phyloP scores from a whole-genome alignment of 345 rosid species.

The Litchi chinensis region DNA sequence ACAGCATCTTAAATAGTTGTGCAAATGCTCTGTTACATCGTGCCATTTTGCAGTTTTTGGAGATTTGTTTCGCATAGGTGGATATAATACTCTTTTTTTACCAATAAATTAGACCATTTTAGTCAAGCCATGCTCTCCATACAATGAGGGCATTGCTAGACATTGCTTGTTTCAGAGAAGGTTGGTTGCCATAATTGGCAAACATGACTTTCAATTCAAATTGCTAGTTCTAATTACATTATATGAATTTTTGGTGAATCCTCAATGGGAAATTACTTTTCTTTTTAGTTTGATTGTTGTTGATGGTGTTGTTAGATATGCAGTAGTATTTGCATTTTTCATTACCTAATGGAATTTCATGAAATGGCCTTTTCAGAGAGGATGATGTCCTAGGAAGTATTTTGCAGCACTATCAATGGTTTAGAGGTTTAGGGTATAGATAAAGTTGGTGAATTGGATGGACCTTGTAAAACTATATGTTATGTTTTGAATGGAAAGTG shows the following conservation, averaged over 20 bases:
- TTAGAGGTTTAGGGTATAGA: too few relatives aligned
- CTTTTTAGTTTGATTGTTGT: neutral
- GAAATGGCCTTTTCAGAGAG: too few relatives aligned
- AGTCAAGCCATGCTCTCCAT: conserved; percentile 26
- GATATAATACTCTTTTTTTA: conserved; percentile 27
- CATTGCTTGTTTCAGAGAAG: conserved; percentile 14
- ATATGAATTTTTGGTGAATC: conserved; percentile 18
- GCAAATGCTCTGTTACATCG: neutral
- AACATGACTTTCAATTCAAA: conserved; percentile 11
- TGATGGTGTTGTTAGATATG: neutral
- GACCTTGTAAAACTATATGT: too few relatives aligned
- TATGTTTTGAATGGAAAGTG: too few relatives aligned
- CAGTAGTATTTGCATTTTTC: neutral
- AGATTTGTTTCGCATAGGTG: conserved; percentile 20
- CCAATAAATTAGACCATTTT: conserved; percentile 31
- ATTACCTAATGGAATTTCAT: neutral
- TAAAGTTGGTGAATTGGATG: too few relatives aligned
- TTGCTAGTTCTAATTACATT: conserved; percentile 7
- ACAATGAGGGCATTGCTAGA: conserved; percentile 26
- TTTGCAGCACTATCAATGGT: too few relatives aligned
- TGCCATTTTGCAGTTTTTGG: conserved; percentile 26
- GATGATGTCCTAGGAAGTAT: too few relatives aligned
- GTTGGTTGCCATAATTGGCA: conserved; percentile 19
- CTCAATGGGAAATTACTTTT: neutral
- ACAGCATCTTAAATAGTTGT: conserved; percentile 45